Evolutionary conservation across 1,284 basidiomycete genomes (phyloP).

Genomic region (Cronartium ribicola): DNA sequence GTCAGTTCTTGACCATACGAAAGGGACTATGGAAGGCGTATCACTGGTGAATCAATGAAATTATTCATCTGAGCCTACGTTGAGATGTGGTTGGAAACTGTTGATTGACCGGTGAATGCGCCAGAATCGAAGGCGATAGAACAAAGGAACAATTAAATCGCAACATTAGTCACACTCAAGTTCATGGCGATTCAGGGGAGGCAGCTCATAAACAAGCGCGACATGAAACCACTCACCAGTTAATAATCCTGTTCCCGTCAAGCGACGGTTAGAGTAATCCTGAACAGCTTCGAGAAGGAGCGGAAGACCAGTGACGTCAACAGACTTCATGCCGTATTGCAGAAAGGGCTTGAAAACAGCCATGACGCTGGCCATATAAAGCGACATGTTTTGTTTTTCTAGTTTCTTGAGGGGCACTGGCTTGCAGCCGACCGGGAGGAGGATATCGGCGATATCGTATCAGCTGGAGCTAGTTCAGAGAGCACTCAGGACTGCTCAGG

Average conservation of each 20-base stretch:
- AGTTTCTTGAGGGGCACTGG: too few relatives aligned
- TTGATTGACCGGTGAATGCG: not conserved
- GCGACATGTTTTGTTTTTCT: constrained; percentile 13
- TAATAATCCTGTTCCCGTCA: constrained; percentile 8
- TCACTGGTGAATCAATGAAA: not conserved
- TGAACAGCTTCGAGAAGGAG: constrained; percentile 18
- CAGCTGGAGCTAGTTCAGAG: too few relatives aligned
- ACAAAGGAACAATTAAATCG: too few relatives aligned
- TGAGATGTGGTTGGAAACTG: constrained; percentile 35
- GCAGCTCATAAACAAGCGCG: too few relatives aligned
- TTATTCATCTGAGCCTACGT: constrained; percentile 9
- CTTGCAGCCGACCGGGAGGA: too few relatives aligned
- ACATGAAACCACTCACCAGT: not conserved
- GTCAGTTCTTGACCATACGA: too few relatives aligned
- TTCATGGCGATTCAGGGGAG: too few relatives aligned
- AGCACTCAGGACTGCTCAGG: too few relatives aligned
- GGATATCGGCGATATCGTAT: too few relatives aligned
- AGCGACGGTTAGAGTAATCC: not conserved
- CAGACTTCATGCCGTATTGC: constrained; percentile 11
- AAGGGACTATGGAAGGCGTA: too few relatives aligned
- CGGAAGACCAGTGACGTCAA: constrained; percentile 15
- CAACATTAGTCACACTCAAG: too few relatives aligned
- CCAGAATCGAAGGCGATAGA: not conserved
- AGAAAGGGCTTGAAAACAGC: constrained; percentile 32
- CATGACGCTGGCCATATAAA: constrained; percentile 34